These are phyloP conservation scores for Casuarina glauca DNA, from an alignment of 306 rosid genomes.

Conservation along the genomic window DNA sequence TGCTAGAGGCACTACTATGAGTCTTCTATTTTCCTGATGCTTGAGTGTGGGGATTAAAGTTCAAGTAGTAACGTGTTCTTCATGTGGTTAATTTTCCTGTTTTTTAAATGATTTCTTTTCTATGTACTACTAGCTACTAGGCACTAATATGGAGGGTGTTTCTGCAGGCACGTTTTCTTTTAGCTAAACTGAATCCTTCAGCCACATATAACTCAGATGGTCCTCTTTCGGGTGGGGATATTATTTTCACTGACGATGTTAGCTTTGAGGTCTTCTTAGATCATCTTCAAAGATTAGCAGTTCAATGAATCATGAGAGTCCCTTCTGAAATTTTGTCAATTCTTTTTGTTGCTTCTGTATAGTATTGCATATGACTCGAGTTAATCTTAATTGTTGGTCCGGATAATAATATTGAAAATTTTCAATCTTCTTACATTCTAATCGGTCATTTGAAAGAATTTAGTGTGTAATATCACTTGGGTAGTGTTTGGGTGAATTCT, in stretches of 20 bases:
- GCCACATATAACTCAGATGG: slow-evolving; percentile 79
- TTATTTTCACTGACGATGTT: slow-evolving; percentile 90
- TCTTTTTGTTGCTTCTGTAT: slow-evolving; percentile 32
- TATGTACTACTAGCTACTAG: slow-evolving; percentile 1
- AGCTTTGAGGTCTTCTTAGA: slow-evolving; percentile 95
- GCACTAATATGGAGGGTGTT: slow-evolving; percentile 1
- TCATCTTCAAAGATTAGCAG: slow-evolving; percentile 95
- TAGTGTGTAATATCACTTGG: neutral
- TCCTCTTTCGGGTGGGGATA: slow-evolving; percentile 78
- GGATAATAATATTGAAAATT: neutral
- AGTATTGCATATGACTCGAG: slow-evolving; percentile 22
- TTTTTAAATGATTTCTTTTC: neutral
- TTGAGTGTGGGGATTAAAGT: neutral
- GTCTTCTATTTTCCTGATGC: neutral
- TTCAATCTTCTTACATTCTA: neutral
- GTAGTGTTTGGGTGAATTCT: neutral
- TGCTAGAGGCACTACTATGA: neutral
- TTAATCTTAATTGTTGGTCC: slow-evolving; percentile 13
- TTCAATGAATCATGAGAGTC: slow-evolving; percentile 49
- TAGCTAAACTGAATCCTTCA: slow-evolving; percentile 90
- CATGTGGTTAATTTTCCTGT: neutral
- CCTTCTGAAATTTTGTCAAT: slow-evolving; percentile 33
- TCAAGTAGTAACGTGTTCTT: neutral
- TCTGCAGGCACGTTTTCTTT: slow-evolving; percentile 83
- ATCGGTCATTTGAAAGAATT: neutral